A percentile compares a stretch with the other conserved stretches of the same genome.
phyloP scores from a whole-genome alignment of 768 basidiomycete genomes.

The Mycena crocata region DNA sequence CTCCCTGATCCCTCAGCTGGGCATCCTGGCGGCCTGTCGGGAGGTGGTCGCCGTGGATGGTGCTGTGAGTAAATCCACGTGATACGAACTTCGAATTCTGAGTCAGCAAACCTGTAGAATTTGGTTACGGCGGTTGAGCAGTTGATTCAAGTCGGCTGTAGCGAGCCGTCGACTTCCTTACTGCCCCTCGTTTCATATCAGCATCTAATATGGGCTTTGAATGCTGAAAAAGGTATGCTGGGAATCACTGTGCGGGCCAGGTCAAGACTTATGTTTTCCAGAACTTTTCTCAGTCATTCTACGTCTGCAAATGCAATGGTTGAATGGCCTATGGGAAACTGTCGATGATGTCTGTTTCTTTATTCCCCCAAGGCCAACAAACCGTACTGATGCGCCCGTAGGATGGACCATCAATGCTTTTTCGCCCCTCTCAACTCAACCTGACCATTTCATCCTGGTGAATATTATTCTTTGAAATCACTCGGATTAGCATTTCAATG shows the following conservation, averaged over 20 bases:
- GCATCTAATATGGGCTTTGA: slow-evolving; percentile 65
- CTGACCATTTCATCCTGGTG: slow-evolving; percentile 56
- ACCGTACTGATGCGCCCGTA: slow-evolving; percentile 18
- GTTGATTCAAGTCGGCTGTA: slow-evolving; percentile 54
- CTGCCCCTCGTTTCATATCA: slow-evolving; percentile 63
- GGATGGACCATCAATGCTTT: slow-evolving; percentile 54
- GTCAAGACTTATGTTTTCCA: slow-evolving; percentile 28
- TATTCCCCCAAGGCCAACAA: neutral
- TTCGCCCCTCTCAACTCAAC: slow-evolving; percentile 57
- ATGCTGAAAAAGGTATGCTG: slow-evolving; percentile 54
- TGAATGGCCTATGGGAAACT: slow-evolving; percentile 61
- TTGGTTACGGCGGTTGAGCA: slow-evolving; percentile 41
- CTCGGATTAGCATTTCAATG: slow-evolving; percentile 6
- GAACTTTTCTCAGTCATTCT: slow-evolving; percentile 46
- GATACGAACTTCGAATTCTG: slow-evolving; percentile 3
- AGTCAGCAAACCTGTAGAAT: slow-evolving; percentile 30
- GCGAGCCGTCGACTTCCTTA: slow-evolving; percentile 49
- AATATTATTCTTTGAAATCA: slow-evolving; percentile 23
- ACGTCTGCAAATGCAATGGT: slow-evolving; percentile 59
- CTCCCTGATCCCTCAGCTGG: slow-evolving; percentile 49
- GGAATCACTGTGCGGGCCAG: neutral
- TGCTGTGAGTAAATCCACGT: neutral
- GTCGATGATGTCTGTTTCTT: slow-evolving; percentile 38
- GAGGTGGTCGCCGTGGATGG: neutral
- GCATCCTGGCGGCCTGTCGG: slow-evolving; percentile 41